Base-by-base conservation (phyloP, 352 stramenopile genomes). In the Phytophthora kernoviae region DNA sequence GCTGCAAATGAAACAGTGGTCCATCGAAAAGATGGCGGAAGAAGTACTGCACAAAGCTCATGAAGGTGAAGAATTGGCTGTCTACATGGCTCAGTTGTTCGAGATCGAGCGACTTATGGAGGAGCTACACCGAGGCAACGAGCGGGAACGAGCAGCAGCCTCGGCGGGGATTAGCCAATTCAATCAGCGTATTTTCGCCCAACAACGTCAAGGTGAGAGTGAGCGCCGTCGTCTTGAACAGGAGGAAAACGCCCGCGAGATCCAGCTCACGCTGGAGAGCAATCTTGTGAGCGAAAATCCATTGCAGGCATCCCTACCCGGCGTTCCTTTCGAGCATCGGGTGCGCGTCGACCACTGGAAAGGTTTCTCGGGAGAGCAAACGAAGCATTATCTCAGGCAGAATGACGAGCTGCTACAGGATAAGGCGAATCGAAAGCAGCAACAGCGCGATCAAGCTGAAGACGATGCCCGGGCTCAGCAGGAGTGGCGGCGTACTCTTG, bases 271-370 rank as follows among this genome's bases (percentile, higher is more conserved):
- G 11, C 43, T 90, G 9, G 20, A 77, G 17, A 91, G 83, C 53
- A 70, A 90, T 43, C 62, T 93, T 15, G 67, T 93, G 33, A 93
- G 81, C 52, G 83, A 93, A 55, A 90, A 90, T 49, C 75, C 79
- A 5, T 50, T 76, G 36, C 77, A 91, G 46, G 79, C 81, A 0
- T 64, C 75, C 12, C 52, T 82, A 4, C 72, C 73, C 6, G 69
- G 61, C 14, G 61, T 71, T 12, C 40, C 73, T 1, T 45, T 82
- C 7, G 71, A 81, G 12, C 77, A 82, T 15, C 79, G 84, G 6
- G 81, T 93, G 20, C 81, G 84, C 30, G 79, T 93, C 6, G 84
- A 93, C 63, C 81, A 90, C 54, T 93, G 81, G 81, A 93, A 93
- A 53, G 84, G 84, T 0, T 75, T 91, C 21, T 91, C 80, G 1